phyloP scores from a whole-genome alignment of 352 stramenopile genomes.

The Aphanomyces stellatus region DNA sequence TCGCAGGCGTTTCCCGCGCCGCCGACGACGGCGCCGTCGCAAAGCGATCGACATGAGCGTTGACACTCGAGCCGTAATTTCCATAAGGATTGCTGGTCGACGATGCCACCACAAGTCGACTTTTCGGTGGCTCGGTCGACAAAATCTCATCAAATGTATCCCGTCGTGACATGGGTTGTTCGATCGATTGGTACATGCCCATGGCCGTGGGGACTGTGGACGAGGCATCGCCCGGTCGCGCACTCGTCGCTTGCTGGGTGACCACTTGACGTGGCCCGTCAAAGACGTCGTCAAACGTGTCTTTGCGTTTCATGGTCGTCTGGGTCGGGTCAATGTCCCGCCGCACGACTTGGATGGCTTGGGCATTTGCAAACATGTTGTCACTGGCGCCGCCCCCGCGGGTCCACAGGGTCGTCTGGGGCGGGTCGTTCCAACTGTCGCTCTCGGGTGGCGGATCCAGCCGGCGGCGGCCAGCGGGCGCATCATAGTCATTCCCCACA shows the following conservation, averaged over 20 bases:
- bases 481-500: not conserved
- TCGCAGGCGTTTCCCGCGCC: too few relatives aligned
- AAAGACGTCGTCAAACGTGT: slow-evolving; percentile 14
- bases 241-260: too few relatives aligned
- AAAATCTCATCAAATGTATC: not conserved
- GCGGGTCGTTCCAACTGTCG: not conserved
- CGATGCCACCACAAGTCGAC: too few relatives aligned
- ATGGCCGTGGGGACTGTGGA: too few relatives aligned
- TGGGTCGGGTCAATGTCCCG: not conserved
- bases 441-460: too few relatives aligned
- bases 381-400: not conserved
- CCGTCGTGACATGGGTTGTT: too few relatives aligned
- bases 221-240: too few relatives aligned
- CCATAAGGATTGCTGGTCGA: not conserved
- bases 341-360: not conserved
- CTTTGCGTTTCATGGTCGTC: not conserved
- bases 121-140: not conserved
- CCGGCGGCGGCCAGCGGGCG: not conserved
- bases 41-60: not conserved
- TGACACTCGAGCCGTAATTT: not conserved
- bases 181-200: too few relatives aligned
- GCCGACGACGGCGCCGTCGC: not conserved
- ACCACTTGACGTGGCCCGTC: not conserved
- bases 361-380: not conserved
- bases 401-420: not conserved